Evolutionary conservation across 2,329 filamentous ascomycete species (phyloP).

Genomic region (Pestalotiopsis fici): DNA sequence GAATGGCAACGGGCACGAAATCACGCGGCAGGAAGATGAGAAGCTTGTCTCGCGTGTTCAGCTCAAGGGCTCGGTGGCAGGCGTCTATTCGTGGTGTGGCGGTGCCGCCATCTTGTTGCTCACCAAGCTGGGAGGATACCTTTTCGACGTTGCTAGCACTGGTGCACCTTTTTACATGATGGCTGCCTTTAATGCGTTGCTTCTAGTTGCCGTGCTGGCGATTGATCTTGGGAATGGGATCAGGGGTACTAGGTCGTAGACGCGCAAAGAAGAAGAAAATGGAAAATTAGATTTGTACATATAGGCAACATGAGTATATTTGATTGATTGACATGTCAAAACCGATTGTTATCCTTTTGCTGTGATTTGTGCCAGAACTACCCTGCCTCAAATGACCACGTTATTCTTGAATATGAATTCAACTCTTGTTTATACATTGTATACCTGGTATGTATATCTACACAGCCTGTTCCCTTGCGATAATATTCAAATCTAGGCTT

Average conservation of each 20-base stretch:
- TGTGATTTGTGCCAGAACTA: too few species aligned
- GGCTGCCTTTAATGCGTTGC: slow-evolving; percentile 78
- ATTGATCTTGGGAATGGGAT: slow-evolving; percentile 42
- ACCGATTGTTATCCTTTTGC: too few species aligned
- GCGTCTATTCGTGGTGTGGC: slow-evolving; percentile 89
- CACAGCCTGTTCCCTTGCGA: too few species aligned
- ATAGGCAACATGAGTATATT: background rate
- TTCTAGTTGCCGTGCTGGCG: slow-evolving; percentile 60
- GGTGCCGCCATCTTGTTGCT: slow-evolving; percentile 87
- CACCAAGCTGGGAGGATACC: slow-evolving; percentile 83
- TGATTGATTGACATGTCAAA: background rate
- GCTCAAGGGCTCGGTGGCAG: slow-evolving; percentile 92
- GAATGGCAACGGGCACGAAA: slow-evolving; percentile 11
- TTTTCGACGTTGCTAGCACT: slow-evolving; percentile 76
- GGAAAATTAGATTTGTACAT: background rate
- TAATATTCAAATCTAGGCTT: too few species aligned
- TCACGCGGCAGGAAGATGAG: slow-evolving; percentile 1
- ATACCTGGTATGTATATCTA: too few species aligned
- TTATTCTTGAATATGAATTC: too few species aligned
- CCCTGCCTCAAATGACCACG: too few species aligned
- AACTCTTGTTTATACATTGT: too few species aligned
- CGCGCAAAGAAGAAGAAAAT: background rate
- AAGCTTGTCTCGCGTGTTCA: slow-evolving; percentile 49
- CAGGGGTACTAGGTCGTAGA: background rate
- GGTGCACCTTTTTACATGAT: slow-evolving; percentile 94